phyloP scores from a whole-genome alignment of 257 asterid species.

The Capsicum chinense region DNA sequence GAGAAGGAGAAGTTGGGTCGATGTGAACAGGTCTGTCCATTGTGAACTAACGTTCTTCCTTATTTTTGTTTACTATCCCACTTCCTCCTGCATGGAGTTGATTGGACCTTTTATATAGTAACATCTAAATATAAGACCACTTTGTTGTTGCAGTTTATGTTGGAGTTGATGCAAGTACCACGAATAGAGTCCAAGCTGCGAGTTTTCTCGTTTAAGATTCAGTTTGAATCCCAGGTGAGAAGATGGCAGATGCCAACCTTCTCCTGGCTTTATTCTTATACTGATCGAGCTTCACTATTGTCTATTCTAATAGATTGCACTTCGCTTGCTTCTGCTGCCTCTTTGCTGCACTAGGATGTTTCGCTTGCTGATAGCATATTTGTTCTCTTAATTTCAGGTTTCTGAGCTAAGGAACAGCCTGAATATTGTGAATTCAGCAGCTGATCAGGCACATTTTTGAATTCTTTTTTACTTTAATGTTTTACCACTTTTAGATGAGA shows the following conservation, averaged over 20 bases:
- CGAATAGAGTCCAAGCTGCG: slow-evolving; percentile 81
- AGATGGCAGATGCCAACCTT: slow-evolving; percentile 26
- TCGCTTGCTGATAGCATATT: neutral
- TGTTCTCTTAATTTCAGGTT: slow-evolving; percentile 58
- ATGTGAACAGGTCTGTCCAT: slow-evolving; percentile 82
- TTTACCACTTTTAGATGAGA: slow-evolving; percentile 25
- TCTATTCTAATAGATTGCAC: neutral
- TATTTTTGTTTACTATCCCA: slow-evolving; percentile 1
- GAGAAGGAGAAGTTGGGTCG: slow-evolving; percentile 81
- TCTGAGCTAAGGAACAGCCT: slow-evolving; percentile 79
- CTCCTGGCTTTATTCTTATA: neutral
- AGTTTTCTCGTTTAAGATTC: slow-evolving; percentile 89
- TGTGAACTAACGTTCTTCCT: slow-evolving; percentile 29
- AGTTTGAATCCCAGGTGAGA: slow-evolving; percentile 79
- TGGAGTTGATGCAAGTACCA: slow-evolving; percentile 97
- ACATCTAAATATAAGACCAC: slow-evolving; percentile 1
- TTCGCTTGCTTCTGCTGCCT: slow-evolving; percentile 23
- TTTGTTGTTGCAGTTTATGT: slow-evolving; percentile 66
- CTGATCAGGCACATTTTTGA: slow-evolving; percentile 76
- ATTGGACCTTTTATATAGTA: slow-evolving; percentile 5
- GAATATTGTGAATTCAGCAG: slow-evolving; percentile 74
- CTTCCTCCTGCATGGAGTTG: slow-evolving; percentile 9
- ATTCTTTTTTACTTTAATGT: slow-evolving; percentile 26
- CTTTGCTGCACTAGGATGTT: slow-evolving; percentile 8
- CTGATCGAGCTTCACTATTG: neutral